Evolutionary conservation across 208 protist species (phyloP), one percentile per base, ranked within the genome.

Genomic region (Trypanosomatidae sp.): DNA sequence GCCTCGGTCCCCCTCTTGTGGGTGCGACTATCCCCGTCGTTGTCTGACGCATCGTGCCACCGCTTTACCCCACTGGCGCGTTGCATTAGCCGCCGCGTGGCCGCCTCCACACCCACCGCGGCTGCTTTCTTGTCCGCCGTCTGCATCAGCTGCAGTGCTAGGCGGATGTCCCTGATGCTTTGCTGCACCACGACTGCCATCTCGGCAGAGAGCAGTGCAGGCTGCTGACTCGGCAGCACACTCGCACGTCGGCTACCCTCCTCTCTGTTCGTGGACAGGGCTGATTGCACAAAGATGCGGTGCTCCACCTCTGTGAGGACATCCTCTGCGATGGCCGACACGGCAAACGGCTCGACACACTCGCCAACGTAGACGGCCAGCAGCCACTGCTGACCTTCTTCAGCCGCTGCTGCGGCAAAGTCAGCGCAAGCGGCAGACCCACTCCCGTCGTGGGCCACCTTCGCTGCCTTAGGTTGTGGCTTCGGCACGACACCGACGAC

Each of bases 321-420:
- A 12, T 90, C 86, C 62, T 90, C 83, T 46, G 77, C 83, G 65
- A 95, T 50, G 66, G 74, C 76, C 47, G 85, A 82, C 43, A 88
- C 62, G 13, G 73, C 62, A 39, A 92, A 74, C 6, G 86, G 77
- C 52, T 91, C 86, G 13, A 84, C 81, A n/a, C 74, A 81, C 55
- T 93, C 88, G 60, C 88, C 91, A 30, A 93, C 69, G 78, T 91
- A 84, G n/a, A 91, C 80, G 28, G 81, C 86, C 15, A 93, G 60
- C 33, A 93, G 60, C 88, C 88, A 93, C 10, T 75, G 76, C 19
- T 80, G 79, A 4, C 79, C 69, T 58, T 70, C 66, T 7, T 76
- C 81, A 3, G 44, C 50, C 5, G 78, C 39, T 52, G 69, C 79
- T 0, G 28, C 50, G 0, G 78, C n/a, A 53, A 62, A 30, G 59